A percentile compares a stretch with the other conserved stretches of the same genome.
Conservation (phyloP, 1,284 basidiomycete genomes). For the Tetrapyrgos nigripes region DNA sequence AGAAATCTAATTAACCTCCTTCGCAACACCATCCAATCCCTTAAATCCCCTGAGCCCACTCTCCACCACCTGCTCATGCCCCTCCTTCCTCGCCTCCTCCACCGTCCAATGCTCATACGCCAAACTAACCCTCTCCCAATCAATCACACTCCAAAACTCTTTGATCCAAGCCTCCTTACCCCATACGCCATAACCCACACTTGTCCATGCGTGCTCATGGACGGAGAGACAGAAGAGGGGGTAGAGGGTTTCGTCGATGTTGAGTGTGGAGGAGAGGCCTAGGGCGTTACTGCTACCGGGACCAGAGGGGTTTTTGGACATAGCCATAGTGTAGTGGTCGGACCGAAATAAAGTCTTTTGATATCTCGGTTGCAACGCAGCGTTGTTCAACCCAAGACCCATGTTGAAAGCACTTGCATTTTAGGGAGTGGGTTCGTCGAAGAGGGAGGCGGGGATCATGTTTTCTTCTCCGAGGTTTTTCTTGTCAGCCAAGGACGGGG, state of each 20-base stretch:
- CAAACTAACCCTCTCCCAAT: conserved; percentile 79
- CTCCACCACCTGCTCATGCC: too few relatives aligned
- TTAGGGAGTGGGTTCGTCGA: conserved; percentile 3
- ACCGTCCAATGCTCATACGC: too few relatives aligned
- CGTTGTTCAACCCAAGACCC: not conserved
- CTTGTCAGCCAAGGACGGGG: not conserved
- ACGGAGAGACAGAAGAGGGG: conserved; percentile 88
- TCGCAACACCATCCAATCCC: too few relatives aligned
- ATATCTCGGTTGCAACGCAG: not conserved
- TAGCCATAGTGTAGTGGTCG: not conserved
- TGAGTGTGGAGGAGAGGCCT: too few relatives aligned
- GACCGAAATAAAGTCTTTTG: not conserved
- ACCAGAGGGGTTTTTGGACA: too few relatives aligned
- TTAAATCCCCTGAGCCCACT: too few relatives aligned
- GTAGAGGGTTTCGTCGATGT: conserved; percentile 70
- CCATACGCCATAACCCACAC: conserved; percentile 91
- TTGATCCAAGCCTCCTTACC: conserved; percentile 91
- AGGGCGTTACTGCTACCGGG: too few relatives aligned
- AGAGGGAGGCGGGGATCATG: not conserved
- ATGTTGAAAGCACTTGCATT: not conserved
- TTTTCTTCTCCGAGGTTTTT: too few relatives aligned
- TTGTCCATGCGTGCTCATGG: conserved; percentile 93
- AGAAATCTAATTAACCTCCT: too few relatives aligned
- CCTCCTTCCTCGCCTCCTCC: too few relatives aligned
- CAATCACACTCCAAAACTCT: conserved; percentile 88